Evolutionary conservation across 2,329 filamentous ascomycete species (phyloP), one percentile per base, ranked within the genome.

Genomic region (Myriosclerotinia duriaeana): DNA sequence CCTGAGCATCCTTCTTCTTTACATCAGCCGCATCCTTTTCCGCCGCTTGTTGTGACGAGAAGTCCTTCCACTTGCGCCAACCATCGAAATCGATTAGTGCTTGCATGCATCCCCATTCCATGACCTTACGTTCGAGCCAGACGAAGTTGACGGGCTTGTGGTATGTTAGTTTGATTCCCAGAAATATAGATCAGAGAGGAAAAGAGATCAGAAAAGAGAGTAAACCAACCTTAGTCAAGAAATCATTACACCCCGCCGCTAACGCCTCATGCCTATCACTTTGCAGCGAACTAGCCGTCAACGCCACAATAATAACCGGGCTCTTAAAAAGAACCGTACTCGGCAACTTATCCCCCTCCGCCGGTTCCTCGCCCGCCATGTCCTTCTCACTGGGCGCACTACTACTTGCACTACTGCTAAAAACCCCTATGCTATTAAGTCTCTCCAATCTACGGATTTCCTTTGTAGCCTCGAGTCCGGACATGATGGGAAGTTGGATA

Each of bases 71-170:
- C 78, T 92, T 92, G 65, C 93, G 87, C 95, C 95, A 99, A 69
- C 95, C 95, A 77, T 98, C 94, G 77, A 95, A 98, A 80, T 99
- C 95, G 75, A 99, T 98, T 34, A 99, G 84, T 12, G 95, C 95
- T 81, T 98, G 95, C 95, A 99, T 99, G 81, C 95, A 98, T 66
- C 95, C 95, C 95, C 95, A 99, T 82, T 99, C 95, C 80, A 96
- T 97, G 72, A 98, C 93, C 78, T 99, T 99, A 67, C 94, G 88
- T 78, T 97, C 92, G 36, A 99, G 86, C 93, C 94, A 99, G 68
- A 96, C 90, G 76, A 97, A 97, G 77, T 96, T 96, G 72, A 99
- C 94, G 26, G 95, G 95, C 92, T 97, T 58, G 59, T 36, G 42
- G 46, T 14, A 38, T 34, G 48, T 53, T 66, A 68, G 40, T 70